Evolutionary conservation across 2,329 filamentous ascomycete genomes (phyloP).

Genomic region (Hymenoscyphus linearis): DNA sequence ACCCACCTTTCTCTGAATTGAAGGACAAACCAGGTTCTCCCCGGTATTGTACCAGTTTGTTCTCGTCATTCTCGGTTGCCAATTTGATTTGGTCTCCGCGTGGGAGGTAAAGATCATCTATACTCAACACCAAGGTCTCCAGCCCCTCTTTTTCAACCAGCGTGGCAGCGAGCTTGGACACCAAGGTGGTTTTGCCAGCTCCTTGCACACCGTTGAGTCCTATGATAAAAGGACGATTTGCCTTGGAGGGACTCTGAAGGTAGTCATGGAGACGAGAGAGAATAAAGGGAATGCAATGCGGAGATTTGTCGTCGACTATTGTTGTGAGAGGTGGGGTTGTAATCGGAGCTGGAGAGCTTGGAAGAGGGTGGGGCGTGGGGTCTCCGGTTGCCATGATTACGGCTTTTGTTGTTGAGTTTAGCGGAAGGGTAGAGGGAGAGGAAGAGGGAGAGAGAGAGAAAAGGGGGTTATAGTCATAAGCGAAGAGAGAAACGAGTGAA

Average conservation of each 20-base stretch:
- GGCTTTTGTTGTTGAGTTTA: background rate
- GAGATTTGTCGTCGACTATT: constrained; percentile 72
- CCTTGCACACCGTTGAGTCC: constrained; percentile 91
- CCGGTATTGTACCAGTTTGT: constrained; percentile 59
- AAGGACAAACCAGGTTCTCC: constrained; percentile 51
- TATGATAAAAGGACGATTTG: constrained; percentile 65
- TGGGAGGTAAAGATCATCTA: constrained; percentile 67
- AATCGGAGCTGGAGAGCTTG: background rate
- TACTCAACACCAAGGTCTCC: constrained; percentile 52
- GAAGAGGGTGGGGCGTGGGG: background rate
- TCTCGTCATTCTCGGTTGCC: constrained; percentile 46
- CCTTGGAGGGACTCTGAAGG: constrained; percentile 32
- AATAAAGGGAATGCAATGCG: constrained; percentile 74
- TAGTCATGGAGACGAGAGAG: constrained; percentile 53
- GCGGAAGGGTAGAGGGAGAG: background rate
- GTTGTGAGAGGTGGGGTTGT: constrained; percentile 18
- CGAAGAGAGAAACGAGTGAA: background rate
- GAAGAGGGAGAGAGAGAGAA: background rate
- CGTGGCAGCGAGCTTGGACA: constrained; percentile 55
- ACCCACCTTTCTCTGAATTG: background rate
- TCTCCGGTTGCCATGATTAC: background rate
- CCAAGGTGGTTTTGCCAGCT: constrained; percentile 86
- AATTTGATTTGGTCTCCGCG: constrained; percentile 51
- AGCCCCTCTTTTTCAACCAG: constrained; percentile 48
- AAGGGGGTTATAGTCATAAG: background rate